Evolutionary conservation across 1,284 basidiomycete genomes (phyloP).

Genomic region (Wallemia hederae): DNA sequence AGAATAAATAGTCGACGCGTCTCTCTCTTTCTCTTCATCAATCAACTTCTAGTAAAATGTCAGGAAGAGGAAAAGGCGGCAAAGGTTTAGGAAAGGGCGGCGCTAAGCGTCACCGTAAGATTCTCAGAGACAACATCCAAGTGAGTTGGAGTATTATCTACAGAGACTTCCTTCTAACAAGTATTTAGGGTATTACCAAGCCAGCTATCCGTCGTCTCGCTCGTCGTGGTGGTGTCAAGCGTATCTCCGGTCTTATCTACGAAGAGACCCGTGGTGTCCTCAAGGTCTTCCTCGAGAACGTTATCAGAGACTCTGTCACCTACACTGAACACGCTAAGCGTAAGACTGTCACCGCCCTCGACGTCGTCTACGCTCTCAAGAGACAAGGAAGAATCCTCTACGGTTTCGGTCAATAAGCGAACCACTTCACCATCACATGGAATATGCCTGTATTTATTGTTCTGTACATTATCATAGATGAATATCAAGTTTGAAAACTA

Average conservation of each 20-base stretch:
- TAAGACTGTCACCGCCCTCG: slow-evolving; percentile 15
- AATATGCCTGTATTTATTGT: too few species aligned
- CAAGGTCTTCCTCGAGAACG: slow-evolving; percentile 31
- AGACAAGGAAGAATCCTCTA: slow-evolving; percentile 65
- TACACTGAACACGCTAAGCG: slow-evolving; percentile 1
- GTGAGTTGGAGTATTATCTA: slow-evolving; percentile 14
- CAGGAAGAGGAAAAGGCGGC: slow-evolving; percentile 44
- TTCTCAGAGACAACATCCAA: slow-evolving; percentile 56
- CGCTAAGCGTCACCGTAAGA: slow-evolving; percentile 65
- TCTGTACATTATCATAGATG: too few species aligned
- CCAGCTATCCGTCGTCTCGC: slow-evolving; percentile 78
- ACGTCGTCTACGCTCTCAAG: slow-evolving; percentile 67
- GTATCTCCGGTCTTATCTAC: slow-evolving; percentile 75
- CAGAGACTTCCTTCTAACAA: slow-evolving; percentile 4
- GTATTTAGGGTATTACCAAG: slow-evolving; percentile 37
- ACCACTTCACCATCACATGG: not conserved
- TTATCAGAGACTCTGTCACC: slow-evolving; percentile 51
- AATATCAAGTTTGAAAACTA: too few species aligned
- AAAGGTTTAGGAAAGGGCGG: slow-evolving; percentile 51
- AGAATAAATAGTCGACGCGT: not conserved
- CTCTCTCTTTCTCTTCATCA: not conserved
- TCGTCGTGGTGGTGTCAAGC: slow-evolving; percentile 81
- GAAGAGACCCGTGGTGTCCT: slow-evolving; percentile 70
- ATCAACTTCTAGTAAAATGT: slow-evolving; percentile 22
- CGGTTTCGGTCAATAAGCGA: slow-evolving; percentile 37